Evolutionary conservation across 1,139 yeast genomes (phyloP), one percentile per base, ranked within the genome.

Genomic region (Yamadazyma kanchanaburiensis): DNA sequence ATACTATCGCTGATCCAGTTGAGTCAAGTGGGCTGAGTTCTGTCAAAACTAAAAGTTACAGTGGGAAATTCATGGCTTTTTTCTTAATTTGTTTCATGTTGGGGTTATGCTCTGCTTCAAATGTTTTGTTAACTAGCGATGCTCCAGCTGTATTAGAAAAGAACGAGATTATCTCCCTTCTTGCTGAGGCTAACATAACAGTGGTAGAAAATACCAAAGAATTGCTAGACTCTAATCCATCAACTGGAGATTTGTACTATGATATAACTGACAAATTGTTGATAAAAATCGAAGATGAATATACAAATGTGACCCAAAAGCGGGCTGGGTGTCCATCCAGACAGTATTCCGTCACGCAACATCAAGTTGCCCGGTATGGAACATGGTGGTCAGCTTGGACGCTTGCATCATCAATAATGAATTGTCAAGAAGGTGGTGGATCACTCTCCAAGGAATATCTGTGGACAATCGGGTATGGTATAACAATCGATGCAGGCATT

Each of bases 341-440:
- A 10, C 20, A 17, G 10, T 17, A 10, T 7, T 17, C 20, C 7
- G 10, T 17, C 7, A 17, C 7, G 10, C 15, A 26, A 19, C 20
- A 26, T 13, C 28, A 26, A 26, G 28, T 26, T 9, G 28, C 21
- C 12, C 23, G 20, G 10, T 23, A 26, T 20, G 28, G 28, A 9
- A 16, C 16, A 10, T 26, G 23, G 28, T 26, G 28, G 28, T 26
- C 28, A 9, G n/a, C 12, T 19, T 26, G 28, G 28, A 26, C 28
- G 4, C 28, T 19, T 17, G 23, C 28, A 18, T 19, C 24, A 5
- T 26, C 28, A 12, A 19, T 23, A 5, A 26, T 26, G 3, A 19
- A 23, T 26, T 12, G 13, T 4, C 28, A 26, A 26, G 28, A 23
- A 12, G 28, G 28, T 9, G 28, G 28, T 19, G 28, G 28, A 13